Evolutionary conservation across 1,139 yeast species (phyloP).

Genomic region (Taiozyma sp.): DNA sequence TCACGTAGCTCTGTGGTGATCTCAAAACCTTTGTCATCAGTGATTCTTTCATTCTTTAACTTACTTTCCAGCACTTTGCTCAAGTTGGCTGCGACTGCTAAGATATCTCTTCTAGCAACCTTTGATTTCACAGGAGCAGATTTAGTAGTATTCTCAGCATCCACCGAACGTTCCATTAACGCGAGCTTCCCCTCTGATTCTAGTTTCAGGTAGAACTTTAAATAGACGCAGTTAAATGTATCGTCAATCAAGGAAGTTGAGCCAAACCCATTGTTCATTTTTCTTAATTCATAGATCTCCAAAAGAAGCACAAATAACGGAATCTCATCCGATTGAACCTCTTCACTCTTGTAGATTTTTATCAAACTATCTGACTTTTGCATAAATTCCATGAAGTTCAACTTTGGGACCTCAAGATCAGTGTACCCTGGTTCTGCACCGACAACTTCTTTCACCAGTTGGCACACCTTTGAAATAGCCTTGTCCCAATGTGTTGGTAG

Average conservation of each 20-base stretch:
- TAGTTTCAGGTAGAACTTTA: conserved; percentile 38
- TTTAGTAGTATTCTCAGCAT: not conserved
- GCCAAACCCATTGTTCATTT: conserved; percentile 77
- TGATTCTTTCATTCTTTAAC: conserved; percentile 9
- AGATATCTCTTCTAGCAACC: conserved; percentile 33
- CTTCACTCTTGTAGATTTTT: conserved; percentile 19
- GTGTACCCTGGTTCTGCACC: conserved; percentile 45
- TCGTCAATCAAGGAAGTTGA: conserved; percentile 79
- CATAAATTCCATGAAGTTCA: conserved; percentile 44
- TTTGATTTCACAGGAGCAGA: conserved; percentile 16
- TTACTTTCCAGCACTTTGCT: conserved; percentile 15
- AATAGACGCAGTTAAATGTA: conserved; percentile 57
- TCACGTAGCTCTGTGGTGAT: conserved; percentile 8
- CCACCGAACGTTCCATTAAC: not conserved
- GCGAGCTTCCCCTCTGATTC: not conserved
- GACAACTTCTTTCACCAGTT: conserved; percentile 42
- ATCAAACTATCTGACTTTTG: conserved; percentile 35
- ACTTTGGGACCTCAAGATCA: conserved; percentile 45
- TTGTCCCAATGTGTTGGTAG: conserved; percentile 63
- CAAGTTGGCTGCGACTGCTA: conserved; percentile 26
- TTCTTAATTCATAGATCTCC: conserved; percentile 59
- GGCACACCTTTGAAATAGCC: conserved; percentile 44
- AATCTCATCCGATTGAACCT: conserved; percentile 30
- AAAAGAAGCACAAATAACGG: conserved; percentile 40
- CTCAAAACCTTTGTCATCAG: conserved; percentile 10